These are phyloP conservation scores for Rhodotorula sp. DNA, from an alignment of 1,284 basidiomycete species.

Conservation along the genomic window DNA sequence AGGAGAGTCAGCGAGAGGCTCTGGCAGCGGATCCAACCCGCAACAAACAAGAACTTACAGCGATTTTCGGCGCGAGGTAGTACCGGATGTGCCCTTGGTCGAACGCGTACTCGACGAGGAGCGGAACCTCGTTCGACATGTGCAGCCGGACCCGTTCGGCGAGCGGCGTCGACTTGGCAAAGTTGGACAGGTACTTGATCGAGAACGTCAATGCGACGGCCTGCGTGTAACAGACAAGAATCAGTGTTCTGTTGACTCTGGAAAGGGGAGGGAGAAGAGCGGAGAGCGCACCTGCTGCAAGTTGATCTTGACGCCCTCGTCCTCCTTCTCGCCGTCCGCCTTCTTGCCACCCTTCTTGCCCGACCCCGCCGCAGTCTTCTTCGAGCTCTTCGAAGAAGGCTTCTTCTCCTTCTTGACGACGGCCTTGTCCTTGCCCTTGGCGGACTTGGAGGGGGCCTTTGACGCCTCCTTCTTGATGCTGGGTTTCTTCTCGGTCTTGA, in stretches of 20 bases:
- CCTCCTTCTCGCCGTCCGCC: conserved; percentile 50
- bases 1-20: too few species aligned
- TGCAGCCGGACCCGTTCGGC: conserved; percentile 71
- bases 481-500: conserved; percentile 36
- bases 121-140: conserved; percentile 87
- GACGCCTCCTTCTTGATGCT: conserved; percentile 12
- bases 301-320: conserved; percentile 64
- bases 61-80: conserved; percentile 85
- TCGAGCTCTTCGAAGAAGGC: conserved; percentile 55
- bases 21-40: too few species aligned
- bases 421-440: conserved; percentile 32
- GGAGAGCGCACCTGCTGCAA: conserved; percentile 63
- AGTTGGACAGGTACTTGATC: conserved; percentile 95
- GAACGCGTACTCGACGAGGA: conserved; percentile 83
- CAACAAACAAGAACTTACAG: conserved; percentile 41
- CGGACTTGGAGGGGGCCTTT: conserved; percentile 19
- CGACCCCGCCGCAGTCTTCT: conserved; percentile 55
- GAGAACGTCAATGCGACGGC: conserved; percentile 93
- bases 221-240: too few species aligned
- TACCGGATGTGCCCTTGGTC: conserved; percentile 77
- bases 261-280: not conserved
- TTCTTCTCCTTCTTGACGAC: conserved; percentile 19
- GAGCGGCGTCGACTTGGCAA: conserved; percentile 84
- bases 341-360: conserved; percentile 16
- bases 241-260: not conserved